Evolutionary conservation across 177 flowering plant species (phyloP).

Genomic region (Vitis hybrid): DNA sequence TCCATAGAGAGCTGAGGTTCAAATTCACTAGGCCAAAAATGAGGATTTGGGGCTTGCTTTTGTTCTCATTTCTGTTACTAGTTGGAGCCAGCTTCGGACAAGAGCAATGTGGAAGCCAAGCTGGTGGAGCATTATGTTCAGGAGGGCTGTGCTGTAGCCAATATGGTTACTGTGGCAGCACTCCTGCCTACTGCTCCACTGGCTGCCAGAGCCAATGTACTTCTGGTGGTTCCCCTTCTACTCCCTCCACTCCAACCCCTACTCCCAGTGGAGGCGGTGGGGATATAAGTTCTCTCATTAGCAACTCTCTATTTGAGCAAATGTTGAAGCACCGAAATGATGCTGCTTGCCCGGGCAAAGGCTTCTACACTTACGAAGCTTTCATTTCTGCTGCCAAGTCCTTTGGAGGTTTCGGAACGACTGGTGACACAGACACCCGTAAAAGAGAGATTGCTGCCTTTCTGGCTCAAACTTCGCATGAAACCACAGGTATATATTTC

Average conservation of each 20-base stretch:
- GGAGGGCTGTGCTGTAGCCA: slow-evolving; percentile 37
- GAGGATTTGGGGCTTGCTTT: no score
- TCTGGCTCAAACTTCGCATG: slow-evolving; percentile 17
- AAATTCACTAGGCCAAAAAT: no score
- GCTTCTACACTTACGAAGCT: slow-evolving; percentile 41
- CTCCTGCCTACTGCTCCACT: slow-evolving; percentile 17
- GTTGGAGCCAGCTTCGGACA: no score
- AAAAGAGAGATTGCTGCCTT: slow-evolving; percentile 20
- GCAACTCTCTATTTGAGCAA: neutral
- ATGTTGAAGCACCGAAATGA: slow-evolving; percentile 32
- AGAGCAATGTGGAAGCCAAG: slow-evolving; percentile 38
- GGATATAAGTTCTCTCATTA: slow-evolving; percentile 23
- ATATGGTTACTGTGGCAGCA: slow-evolving; percentile 36
- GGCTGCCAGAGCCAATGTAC: slow-evolving; percentile 41
- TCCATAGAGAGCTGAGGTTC: no score
- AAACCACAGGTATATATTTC: slow-evolving; percentile 9
- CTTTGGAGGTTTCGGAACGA: slow-evolving; percentile 19
- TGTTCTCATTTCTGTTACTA: no score
- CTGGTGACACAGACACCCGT: slow-evolving; percentile 8
- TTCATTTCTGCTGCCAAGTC: slow-evolving; percentile 35
- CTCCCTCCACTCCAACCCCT: no score
- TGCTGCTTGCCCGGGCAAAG: slow-evolving; percentile 16
- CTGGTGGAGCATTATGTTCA: slow-evolving; percentile 29
- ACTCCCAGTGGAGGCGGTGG: slow-evolving; percentile 3
- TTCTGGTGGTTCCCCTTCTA: no score